Evolutionary conservation across 768 basidiomycete species (phyloP), one percentile per base, ranked within the genome.

Genomic region (Mycena belliarum): DNA sequence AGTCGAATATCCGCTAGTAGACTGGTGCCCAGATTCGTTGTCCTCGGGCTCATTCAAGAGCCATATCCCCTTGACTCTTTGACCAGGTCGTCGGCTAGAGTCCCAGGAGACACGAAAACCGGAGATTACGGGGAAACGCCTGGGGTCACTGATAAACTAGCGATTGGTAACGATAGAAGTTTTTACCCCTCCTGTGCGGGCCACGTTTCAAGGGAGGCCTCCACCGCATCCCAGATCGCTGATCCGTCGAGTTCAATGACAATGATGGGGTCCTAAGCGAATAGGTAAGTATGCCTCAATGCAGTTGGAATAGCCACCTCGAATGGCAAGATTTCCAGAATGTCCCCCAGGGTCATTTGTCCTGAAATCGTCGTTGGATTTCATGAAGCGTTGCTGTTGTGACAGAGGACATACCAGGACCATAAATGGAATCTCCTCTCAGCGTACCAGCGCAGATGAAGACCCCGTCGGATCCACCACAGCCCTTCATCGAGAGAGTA

Each of bases 291-390:
- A n/a, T n/a, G n/a, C n/a, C n/a, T n/a, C n/a, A n/a, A n/a, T n/a
- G n/a, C n/a, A n/a, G n/a, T n/a, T n/a, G n/a, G n/a, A n/a, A n/a
- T n/a, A n/a, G n/a, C n/a, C n/a, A n/a, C n/a, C n/a, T n/a, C n/a
- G n/a, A 94, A 96, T 0, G 94, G 94, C 26, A 96, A 72, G 20
- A 95, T 93, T 68, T 95, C 94, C 37, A 95, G 67, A 52, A 95
- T 88, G 68, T 97, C 88, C 0, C 94, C 93, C 1, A 97, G 76
- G 5, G 87, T 94, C 49, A 97, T 75, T 28, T 80, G 69, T 0
- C 94, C 90, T 89, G 45, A 14, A 47, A 23, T 24, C 20, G 14
- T 1, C 0, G 2, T 16, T 1, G 4, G 44, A 5, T 24, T 48
- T 15, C 29, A 32, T 32, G 29, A 32, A n/a, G n/a, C n/a, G n/a